phyloP scores from a whole-genome alignment of 2,329 filamentous ascomycete species.

The Colletotrichum australisinense region DNA sequence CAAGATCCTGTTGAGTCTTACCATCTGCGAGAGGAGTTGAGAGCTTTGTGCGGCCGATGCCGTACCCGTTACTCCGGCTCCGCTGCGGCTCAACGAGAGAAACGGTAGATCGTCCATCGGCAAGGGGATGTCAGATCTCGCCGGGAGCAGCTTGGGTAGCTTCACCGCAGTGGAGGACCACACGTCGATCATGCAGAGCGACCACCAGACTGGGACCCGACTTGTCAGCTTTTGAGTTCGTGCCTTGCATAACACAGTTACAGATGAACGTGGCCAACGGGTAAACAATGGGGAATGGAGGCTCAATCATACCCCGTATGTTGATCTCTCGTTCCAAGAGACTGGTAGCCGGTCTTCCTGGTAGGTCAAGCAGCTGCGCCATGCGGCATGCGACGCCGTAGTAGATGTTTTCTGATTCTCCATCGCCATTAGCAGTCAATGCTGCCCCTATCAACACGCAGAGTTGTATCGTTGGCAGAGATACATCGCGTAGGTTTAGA shows the following conservation, averaged over 20 bases:
- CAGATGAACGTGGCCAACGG: constrained; percentile 8
- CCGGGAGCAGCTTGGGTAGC: constrained; percentile 38
- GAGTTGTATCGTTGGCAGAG: constrained; percentile 50
- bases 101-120: constrained; percentile 52
- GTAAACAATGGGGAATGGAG: neutral
- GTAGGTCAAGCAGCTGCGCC: constrained; percentile 48
- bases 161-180: constrained; percentile 41
- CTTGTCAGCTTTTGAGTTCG: constrained; percentile 19
- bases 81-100: constrained; percentile 35
- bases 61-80: neutral
- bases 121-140: constrained; percentile 41
- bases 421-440: constrained; percentile 49
- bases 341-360: constrained; percentile 41
- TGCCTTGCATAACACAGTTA: constrained; percentile 27
- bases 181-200: constrained; percentile 40
- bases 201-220: constrained; percentile 38
- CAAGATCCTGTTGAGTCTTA: constrained; percentile 46
- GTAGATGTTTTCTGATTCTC: constrained; percentile 50
- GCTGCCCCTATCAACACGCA: constrained; percentile 50
- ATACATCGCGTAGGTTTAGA: constrained; percentile 49
- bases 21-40: constrained; percentile 45
- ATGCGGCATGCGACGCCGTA: constrained; percentile 50
- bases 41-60: constrained; percentile 32
- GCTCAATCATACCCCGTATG: constrained; percentile 39
- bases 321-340: constrained; percentile 49